Percentiles rank a stretch among this genome's conserved stretches.
Evolutionary conservation across 805 yeast species (phyloP).

Genomic region (Kodamaea neixiangensis): DNA sequence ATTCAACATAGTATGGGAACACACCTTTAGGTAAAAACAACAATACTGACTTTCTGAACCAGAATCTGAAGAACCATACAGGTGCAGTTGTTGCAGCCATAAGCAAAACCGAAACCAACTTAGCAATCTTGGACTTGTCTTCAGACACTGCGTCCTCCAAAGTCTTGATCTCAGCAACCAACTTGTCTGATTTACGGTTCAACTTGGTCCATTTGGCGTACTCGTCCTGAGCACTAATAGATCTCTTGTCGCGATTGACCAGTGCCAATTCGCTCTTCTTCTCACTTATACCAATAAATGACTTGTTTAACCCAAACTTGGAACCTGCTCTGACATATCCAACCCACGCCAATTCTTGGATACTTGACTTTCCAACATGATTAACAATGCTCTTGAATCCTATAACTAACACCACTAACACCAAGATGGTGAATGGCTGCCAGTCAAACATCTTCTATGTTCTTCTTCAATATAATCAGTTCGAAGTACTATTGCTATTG

Average conservation of each 20-base stretch:
- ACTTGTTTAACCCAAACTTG: slow-evolving; percentile 32
- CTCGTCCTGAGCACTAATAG: slow-evolving; percentile 85
- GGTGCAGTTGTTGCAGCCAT: slow-evolving; percentile 48
- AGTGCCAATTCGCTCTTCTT: slow-evolving; percentile 47
- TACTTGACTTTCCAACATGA: slow-evolving; percentile 33
- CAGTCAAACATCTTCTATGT: slow-evolving; percentile 28
- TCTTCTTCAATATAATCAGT: too few species aligned
- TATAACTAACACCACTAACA: slow-evolving; percentile 37
- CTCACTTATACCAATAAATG: slow-evolving; percentile 21
- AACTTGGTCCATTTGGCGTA: slow-evolving; percentile 96
- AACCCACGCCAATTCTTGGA: slow-evolving; percentile 42
- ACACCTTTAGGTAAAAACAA: slow-evolving; percentile 59
- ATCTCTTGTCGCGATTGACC: slow-evolving; percentile 53
- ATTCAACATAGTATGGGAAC: slow-evolving; percentile 57
- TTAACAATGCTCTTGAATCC: slow-evolving; percentile 36
- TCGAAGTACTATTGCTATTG: too few species aligned
- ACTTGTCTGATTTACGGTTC: slow-evolving; percentile 66
- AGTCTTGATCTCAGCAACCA: slow-evolving; percentile 51
- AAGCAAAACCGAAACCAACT: slow-evolving; percentile 32
- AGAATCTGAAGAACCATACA: slow-evolving; percentile 48
- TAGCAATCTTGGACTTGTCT: slow-evolving; percentile 36
- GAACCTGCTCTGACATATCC: slow-evolving; percentile 35
- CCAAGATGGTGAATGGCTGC: slow-evolving; percentile 34
- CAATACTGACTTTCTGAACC: slow-evolving; percentile 55
- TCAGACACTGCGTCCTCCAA: slow-evolving; percentile 41